Percentiles rank a stretch among this genome's conserved stretches.
These are phyloP conservation scores for Fusarium citri DNA, from an alignment of 2,329 filamentous ascomycete species.

Conservation along the genomic window DNA sequence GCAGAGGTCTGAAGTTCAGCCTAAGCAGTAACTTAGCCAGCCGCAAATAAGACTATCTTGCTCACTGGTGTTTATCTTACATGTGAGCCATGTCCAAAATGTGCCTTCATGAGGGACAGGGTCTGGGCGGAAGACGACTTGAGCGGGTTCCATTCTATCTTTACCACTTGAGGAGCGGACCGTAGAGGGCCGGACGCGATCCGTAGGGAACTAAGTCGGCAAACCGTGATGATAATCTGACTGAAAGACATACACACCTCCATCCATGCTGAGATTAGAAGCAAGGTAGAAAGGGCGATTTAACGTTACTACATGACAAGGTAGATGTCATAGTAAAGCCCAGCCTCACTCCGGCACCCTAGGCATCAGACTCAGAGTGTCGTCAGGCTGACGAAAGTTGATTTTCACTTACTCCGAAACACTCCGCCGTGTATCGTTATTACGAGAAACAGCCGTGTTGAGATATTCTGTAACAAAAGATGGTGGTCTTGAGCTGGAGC, in stretches of 20 bases:
- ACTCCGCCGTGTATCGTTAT: constrained; percentile 4
- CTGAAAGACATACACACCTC: constrained; percentile 32
- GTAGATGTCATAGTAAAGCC: constrained; percentile 8
- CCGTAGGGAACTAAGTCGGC: constrained; percentile 36
- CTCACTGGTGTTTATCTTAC: background rate
- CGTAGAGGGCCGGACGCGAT: constrained; percentile 41
- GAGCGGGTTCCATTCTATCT: constrained; percentile 18
- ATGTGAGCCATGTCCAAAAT: background rate
- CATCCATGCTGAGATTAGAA: constrained; percentile 4
- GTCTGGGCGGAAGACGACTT: constrained; percentile 22
- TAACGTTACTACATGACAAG: background rate
- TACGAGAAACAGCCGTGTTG: constrained; percentile 20
- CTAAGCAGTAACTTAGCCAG: constrained; percentile 16
- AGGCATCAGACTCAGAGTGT: constrained; percentile 2
- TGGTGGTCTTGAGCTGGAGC: constrained; percentile 39
- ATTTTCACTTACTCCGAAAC: constrained; percentile 14
- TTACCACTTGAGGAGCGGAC: constrained; percentile 41
- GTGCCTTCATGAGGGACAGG: background rate
- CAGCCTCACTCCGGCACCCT: constrained; percentile 4
- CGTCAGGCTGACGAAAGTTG: constrained; percentile 26
- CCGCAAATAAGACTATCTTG: background rate
- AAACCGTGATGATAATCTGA: constrained; percentile 20
- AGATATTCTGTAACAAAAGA: constrained; percentile 21
- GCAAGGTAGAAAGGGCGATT: background rate
- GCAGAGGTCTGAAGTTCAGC: constrained; percentile 32